These are phyloP conservation scores for Trypanosomatidae sp. DNA, from an alignment of 208 protist species.

Conservation along the genomic window DNA sequence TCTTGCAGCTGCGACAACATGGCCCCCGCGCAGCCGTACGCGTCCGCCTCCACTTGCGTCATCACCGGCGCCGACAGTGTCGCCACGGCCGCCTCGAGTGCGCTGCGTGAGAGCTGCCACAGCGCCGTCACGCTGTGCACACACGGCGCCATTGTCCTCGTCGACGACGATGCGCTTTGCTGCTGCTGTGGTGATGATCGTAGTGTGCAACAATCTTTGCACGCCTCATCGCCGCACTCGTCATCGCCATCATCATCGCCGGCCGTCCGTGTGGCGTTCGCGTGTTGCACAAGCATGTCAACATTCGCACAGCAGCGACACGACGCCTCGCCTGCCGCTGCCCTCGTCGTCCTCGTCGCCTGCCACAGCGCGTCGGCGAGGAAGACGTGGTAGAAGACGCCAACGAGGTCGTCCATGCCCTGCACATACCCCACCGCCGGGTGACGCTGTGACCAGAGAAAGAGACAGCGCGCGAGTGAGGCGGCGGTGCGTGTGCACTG, in stretches of 20 bases:
- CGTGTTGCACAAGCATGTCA: background rate
- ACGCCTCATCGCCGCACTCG: background rate
- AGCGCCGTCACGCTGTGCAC: background rate
- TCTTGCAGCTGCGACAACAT: conserved; percentile 85
- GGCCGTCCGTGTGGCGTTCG: background rate
- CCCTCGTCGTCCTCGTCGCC: background rate
- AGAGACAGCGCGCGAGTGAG: conserved; percentile 82
- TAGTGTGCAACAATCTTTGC: no score
- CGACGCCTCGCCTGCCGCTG: background rate
- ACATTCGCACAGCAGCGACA: background rate
- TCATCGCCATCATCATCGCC: background rate
- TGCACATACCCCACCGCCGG: conserved; percentile 92
- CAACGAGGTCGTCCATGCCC: conserved; percentile 92
- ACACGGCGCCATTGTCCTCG: background rate
- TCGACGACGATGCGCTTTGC: background rate
- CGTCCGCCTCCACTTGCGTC: conserved; percentile 82
- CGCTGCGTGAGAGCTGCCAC: conserved; percentile 4
- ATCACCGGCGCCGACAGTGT: conserved; percentile 9
- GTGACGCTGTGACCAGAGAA: conserved; percentile 88
- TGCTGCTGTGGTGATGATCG: no score
- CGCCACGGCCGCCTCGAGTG: conserved; percentile 13
- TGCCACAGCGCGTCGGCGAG: conserved; percentile 41
- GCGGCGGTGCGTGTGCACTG: conserved; percentile 18
- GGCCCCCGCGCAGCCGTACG: conserved; percentile 79
- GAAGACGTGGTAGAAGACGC: conserved; percentile 88